phyloP scores from a whole-genome alignment of 2,329 filamentous ascomycete genomes.

The Microcyclosporella mali region DNA sequence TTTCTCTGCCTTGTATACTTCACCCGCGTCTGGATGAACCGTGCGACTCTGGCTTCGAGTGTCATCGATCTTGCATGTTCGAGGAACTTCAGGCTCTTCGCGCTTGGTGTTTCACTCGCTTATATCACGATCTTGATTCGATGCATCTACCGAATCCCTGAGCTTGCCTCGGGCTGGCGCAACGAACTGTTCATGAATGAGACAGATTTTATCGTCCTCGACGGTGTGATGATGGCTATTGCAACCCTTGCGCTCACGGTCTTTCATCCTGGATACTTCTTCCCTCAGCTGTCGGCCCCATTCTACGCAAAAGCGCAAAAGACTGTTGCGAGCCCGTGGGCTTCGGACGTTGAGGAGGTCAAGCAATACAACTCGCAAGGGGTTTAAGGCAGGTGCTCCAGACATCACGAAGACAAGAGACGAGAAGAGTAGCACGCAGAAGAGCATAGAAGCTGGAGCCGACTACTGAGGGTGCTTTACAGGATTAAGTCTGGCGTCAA shows the following conservation, averaged over 20 bases:
- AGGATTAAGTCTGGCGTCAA: too few species aligned
- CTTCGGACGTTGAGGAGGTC: too few species aligned
- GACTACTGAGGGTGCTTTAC: too few species aligned
- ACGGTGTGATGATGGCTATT: constrained; percentile 38
- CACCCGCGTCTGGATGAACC: constrained; percentile 1
- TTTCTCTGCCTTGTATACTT: constrained; percentile 4
- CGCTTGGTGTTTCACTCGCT: constrained; percentile 5
- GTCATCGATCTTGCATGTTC: not conserved
- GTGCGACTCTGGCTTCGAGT: not conserved
- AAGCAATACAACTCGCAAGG: too few species aligned
- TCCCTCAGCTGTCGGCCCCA: constrained; percentile 13
- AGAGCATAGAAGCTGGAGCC: too few species aligned
- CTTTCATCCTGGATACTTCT: constrained; percentile 41
- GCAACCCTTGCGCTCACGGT: constrained; percentile 37
- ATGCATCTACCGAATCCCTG: constrained; percentile 19
- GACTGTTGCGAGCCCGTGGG: too few species aligned
- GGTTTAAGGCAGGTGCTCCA: too few species aligned
- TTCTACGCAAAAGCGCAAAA: too few species aligned
- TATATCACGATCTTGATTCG: constrained; percentile 15
- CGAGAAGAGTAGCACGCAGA: too few species aligned
- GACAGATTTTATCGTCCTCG: constrained; percentile 16
- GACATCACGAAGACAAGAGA: too few species aligned
- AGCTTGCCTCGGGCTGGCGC: constrained; percentile 18
- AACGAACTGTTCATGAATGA: constrained; percentile 14
- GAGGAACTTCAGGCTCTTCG: constrained; percentile 12